Conservation (phyloP, 2,329 filamentous ascomycete genomes). For the Xylariaceae sp. region DNA sequence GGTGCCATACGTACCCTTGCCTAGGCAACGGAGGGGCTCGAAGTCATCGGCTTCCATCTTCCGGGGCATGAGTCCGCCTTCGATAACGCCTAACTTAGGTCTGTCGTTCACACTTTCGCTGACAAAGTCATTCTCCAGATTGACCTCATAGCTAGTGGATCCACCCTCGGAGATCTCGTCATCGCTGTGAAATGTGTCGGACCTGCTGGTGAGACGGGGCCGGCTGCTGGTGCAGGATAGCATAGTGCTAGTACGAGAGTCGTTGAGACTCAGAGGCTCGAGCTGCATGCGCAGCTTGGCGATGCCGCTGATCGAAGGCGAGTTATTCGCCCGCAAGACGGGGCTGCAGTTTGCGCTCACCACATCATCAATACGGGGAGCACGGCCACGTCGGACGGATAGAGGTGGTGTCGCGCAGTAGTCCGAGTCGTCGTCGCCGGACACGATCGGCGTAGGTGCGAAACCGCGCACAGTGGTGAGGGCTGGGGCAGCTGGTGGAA, state of each 20-base stretch:
- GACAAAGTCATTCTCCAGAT: conserved; percentile 81
- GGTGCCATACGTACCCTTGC: conserved; percentile 94
- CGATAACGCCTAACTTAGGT: conserved; percentile 42
- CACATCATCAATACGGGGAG: conserved; percentile 54
- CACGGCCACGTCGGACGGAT: conserved; percentile 43
- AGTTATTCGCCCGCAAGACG: conserved; percentile 53
- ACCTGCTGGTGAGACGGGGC: conserved; percentile 56
- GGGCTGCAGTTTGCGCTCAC: conserved; percentile 68
- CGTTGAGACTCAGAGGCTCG: conserved; percentile 73
- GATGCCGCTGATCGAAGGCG: conserved; percentile 70
- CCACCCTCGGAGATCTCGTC: conserved; percentile 69
- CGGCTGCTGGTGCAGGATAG: conserved; percentile 58
- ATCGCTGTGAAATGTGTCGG: conserved; percentile 58
- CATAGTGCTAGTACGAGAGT: conserved; percentile 56
- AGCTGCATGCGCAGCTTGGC: conserved; percentile 81
- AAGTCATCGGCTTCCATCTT: conserved; percentile 96
- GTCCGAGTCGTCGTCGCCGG: conserved; percentile 63
- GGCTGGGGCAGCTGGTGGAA: conserved; percentile 51
- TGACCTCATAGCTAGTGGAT: conserved; percentile 80
- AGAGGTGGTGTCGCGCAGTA: conserved; percentile 44
- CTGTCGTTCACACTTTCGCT: conserved; percentile 62
- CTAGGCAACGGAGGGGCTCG: conserved; percentile 85
- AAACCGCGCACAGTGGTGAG: conserved; percentile 61
- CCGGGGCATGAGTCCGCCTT: conserved; percentile 59
- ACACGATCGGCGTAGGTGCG: conserved; percentile 54